Percentiles rank a stretch among this genome's conserved stretches.
These are phyloP conservation scores for Fusarium sublunatum DNA, from an alignment of 2,329 filamentous ascomycete species.

Conservation along the genomic window DNA sequence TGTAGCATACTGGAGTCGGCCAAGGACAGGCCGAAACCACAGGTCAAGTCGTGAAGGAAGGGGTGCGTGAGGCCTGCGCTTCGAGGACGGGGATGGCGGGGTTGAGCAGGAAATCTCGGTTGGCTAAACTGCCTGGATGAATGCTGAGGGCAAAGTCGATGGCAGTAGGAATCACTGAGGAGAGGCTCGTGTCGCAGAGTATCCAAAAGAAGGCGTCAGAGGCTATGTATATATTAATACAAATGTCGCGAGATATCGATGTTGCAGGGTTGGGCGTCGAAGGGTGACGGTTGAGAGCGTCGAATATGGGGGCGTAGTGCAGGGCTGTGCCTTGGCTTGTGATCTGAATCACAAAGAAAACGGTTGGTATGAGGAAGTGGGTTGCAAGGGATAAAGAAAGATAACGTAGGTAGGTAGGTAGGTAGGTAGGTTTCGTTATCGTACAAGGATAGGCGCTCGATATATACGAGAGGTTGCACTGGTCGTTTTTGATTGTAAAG, in stretches of 20 bases:
- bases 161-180: constrained; percentile 23
- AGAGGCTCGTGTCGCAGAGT: constrained; percentile 17
- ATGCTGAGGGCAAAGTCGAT: constrained; percentile 25
- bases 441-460: background rate
- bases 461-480: constrained; percentile 16
- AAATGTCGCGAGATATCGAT: constrained; percentile 31
- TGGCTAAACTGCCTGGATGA: constrained; percentile 31
- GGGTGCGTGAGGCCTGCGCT: constrained; percentile 31
- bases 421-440: background rate
- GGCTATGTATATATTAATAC: constrained; percentile 6
- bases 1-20: constrained; percentile 57
- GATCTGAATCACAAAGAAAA: constrained; percentile 39
- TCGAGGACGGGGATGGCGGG: constrained; percentile 36
- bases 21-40: constrained; percentile 37
- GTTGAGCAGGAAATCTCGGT: constrained; percentile 46
- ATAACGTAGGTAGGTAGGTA: background rate
- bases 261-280: constrained; percentile 29
- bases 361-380: constrained; percentile 10
- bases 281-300: constrained; percentile 28
- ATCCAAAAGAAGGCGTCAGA: constrained; percentile 4
- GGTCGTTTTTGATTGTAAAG: constrained; percentile 35
- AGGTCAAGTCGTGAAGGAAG: constrained; percentile 32
- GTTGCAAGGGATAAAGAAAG: constrained; percentile 2
- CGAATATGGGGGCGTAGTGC: constrained; percentile 21
- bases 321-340: constrained; percentile 38